Evolutionary conservation across 1,284 basidiomycete species (phyloP).

Genomic region (Cryptococcus sp.): DNA sequence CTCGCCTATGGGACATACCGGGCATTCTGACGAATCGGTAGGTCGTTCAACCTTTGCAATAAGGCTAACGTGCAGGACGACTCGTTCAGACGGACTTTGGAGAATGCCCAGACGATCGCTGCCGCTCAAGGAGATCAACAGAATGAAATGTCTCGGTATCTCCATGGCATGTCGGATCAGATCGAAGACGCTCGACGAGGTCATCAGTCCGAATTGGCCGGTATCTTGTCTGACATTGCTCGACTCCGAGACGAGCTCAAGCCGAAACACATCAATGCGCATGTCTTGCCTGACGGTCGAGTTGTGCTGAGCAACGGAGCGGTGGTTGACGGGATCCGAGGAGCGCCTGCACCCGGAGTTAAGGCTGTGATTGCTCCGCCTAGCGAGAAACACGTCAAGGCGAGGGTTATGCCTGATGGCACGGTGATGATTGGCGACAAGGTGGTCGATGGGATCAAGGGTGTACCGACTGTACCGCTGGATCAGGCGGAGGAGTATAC

Average conservation of each 20-base stretch:
- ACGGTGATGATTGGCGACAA: constrained; percentile 40
- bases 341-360: constrained; percentile 21
- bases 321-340: constrained; percentile 41
- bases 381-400: constrained; percentile 26
- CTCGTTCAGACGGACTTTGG: neutral
- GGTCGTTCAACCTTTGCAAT: neutral
- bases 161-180: constrained; percentile 43
- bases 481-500: constrained; percentile 13
- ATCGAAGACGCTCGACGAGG: constrained; percentile 32
- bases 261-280: constrained; percentile 34
- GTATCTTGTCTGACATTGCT: constrained; percentile 36
- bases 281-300: constrained; percentile 38
- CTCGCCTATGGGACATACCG: neutral
- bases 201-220: constrained; percentile 31
- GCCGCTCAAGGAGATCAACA: constrained; percentile 41
- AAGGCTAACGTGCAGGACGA: constrained; percentile 1
- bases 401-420: constrained; percentile 38
- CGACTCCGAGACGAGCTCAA: constrained; percentile 35
- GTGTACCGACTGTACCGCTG: constrained; percentile 21
- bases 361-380: constrained; percentile 20
- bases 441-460: constrained; percentile 39
- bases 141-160: constrained; percentile 44
- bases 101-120: constrained; percentile 24
- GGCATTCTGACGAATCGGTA: constrained; percentile 1
- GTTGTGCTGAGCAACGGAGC: constrained; percentile 41